phyloP scores from a whole-genome alignment of 306 rosid species.

The Vigna nakashimae region DNA sequence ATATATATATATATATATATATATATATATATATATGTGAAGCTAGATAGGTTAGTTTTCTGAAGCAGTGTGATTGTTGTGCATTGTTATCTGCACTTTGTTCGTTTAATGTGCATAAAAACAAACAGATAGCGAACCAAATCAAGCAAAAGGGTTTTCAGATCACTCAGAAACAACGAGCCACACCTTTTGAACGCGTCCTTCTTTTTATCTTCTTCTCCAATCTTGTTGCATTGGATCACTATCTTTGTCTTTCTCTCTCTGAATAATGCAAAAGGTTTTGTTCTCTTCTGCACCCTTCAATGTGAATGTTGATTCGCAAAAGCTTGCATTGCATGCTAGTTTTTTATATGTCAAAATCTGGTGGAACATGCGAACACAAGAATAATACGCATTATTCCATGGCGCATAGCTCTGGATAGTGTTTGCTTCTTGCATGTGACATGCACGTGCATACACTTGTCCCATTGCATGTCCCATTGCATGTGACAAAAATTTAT shows the following conservation, averaged over 20 bases:
- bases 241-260: not conserved
- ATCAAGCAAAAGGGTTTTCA: conserved; percentile 20
- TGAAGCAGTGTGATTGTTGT: not conserved
- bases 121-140: not conserved
- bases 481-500: too few species aligned
- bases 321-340: not conserved
- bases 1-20: accelerated
- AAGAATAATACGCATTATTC: not conserved
- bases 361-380: not conserved
- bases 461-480: too few species aligned
- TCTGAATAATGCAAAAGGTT: not conserved
- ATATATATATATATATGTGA: too few species aligned
- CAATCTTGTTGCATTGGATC: not conserved
- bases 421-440: not conserved
- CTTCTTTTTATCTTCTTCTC: not conserved
- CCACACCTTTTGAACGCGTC: not conserved
- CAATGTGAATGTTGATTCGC: not conserved
- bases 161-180: conserved; percentile 14
- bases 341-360: not conserved
- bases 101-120: not conserved
- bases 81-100: not conserved
- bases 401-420: not conserved
- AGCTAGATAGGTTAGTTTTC: not conserved
- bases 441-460: not conserved
- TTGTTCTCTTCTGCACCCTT: not conserved